Base-by-base conservation (phyloP, 1,139 yeast genomes). In the Magnusiomyces magnusii region DNA sequence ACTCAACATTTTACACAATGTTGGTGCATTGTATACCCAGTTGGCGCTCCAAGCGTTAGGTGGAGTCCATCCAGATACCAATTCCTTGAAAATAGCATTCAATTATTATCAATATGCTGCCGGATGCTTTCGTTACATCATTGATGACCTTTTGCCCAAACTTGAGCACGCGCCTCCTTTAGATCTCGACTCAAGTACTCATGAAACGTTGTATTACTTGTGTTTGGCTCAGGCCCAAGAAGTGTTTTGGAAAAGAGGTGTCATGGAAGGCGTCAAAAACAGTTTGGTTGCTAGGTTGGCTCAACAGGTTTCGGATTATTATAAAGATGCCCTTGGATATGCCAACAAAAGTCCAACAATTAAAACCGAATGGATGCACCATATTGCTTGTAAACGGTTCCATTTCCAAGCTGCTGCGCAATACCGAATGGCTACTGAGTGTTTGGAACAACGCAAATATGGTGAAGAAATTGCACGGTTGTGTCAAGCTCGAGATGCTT, bases 141-240 rank as follows among this genome's bases (percentile, higher is more conserved):
- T 60, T 55, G 71, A 61, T 56, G 66, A 60, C 3, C 65, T 70
- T 1, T 47, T 70, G 5, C 68, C 71, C 0, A 59, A 63, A 47
- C 47, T 71, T 60, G 57, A 63, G 61, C 58, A 65, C 58, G 53
- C 62, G 7, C 66, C 68, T 64, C 83, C 84, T 1, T 63, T 74
- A 17, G 84, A 80, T 55, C 67, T 83, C 17, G 79, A 79, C 54
- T 55, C 63, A 0, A 75, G 74, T n/a, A 76, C 82, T 0, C 65
- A 82, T 17, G 71, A 72, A 7, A 72, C 81, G 1, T 67, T 84
- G 51, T 67, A 76, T 47, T 62, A 61, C n/a, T 65, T 90, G 25
- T 81, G 83, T 81, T 69, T 87, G 49, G 95, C 95, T 0, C 96
- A 90, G 67, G 95, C 97, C 0, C 97, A 91, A 70, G 97, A 92